Conservation (phyloP, 345 rosid genomes). For the Populus ilicifolia region DNA sequence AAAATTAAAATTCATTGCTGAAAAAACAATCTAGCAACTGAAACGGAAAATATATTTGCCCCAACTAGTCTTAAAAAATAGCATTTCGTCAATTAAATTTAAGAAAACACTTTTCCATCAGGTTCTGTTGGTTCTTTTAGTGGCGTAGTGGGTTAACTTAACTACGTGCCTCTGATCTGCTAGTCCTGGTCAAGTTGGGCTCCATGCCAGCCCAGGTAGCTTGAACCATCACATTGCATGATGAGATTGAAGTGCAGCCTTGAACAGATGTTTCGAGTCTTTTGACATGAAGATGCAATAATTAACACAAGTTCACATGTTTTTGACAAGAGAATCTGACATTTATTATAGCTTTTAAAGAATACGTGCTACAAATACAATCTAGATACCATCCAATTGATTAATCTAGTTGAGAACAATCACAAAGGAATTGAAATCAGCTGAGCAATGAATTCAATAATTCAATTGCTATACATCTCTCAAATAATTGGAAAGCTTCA, state of each 20-base stretch:
- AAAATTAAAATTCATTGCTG: too few species aligned
- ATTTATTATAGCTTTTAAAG: neutral
- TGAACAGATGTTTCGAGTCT: too few species aligned
- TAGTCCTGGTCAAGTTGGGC: neutral
- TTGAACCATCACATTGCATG: neutral
- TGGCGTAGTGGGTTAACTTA: too few species aligned
- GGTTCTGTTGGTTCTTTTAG: too few species aligned
- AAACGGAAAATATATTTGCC: too few species aligned
- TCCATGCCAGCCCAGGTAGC: neutral
- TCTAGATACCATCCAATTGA: too few species aligned
- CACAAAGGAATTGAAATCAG: neutral
- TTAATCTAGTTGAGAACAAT: neutral
- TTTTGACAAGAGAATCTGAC: neutral
- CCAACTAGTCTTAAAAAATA: too few species aligned
- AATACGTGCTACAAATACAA: neutral
- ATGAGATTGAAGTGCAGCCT: neutral
- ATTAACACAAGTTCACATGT: neutral
- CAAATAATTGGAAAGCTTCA: constrained; percentile 43
- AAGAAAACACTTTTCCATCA: too few species aligned
- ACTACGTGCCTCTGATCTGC: too few species aligned
- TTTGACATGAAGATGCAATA: too few species aligned
- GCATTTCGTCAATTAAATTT: too few species aligned
- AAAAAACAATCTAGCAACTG: too few species aligned
- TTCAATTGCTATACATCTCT: neutral
- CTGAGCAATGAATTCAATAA: neutral